Percentiles rank a stretch among this genome's conserved stretches.
Evolutionary conservation across 2,329 filamentous ascomycete species (phyloP).

Genomic region (Diaporthe destruens): DNA sequence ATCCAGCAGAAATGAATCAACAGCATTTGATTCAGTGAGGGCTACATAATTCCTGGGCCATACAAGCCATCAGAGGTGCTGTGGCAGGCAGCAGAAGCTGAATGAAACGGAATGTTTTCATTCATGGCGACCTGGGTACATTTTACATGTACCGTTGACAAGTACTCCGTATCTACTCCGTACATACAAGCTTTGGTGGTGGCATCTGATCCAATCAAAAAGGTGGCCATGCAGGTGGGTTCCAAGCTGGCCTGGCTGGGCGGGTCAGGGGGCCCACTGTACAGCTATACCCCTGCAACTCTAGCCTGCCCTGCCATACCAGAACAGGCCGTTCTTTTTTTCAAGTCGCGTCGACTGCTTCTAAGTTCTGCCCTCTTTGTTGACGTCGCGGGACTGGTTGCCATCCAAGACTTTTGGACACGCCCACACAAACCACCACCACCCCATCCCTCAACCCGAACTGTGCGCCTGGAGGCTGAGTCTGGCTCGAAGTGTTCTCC

Average conservation of each 20-base stretch:
- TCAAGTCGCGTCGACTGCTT: constrained; percentile 31
- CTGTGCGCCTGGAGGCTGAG: background rate
- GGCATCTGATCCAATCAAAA: constrained; percentile 10
- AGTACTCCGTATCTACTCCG: too few relatives aligned
- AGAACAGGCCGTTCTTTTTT: constrained; percentile 29
- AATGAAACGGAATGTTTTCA: background rate
- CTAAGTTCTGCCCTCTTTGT: constrained; percentile 24
- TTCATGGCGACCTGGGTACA: background rate
- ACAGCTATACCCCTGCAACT: constrained; percentile 11
- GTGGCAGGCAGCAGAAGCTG: background rate
- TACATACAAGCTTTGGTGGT: background rate
- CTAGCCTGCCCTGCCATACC: constrained; percentile 7
- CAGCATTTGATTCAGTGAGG: too few relatives aligned
- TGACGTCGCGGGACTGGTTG: constrained; percentile 26
- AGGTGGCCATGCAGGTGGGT: background rate
- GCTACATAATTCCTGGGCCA: background rate
- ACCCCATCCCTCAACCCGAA: background rate
- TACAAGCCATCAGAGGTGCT: background rate
- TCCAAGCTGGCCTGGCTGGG: background rate
- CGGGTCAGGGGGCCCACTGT: background rate
- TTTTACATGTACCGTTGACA: background rate
- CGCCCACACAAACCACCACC: constrained; percentile 20
- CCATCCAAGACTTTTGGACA: constrained; percentile 27
- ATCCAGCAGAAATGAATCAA: background rate
- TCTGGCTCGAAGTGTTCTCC: constrained; percentile 11